Percentiles rank a stretch among this genome's conserved stretches.
These are phyloP conservation scores for Pythium apleroticum DNA, from an alignment of 352 stramenopile species.

Conservation along the genomic window DNA sequence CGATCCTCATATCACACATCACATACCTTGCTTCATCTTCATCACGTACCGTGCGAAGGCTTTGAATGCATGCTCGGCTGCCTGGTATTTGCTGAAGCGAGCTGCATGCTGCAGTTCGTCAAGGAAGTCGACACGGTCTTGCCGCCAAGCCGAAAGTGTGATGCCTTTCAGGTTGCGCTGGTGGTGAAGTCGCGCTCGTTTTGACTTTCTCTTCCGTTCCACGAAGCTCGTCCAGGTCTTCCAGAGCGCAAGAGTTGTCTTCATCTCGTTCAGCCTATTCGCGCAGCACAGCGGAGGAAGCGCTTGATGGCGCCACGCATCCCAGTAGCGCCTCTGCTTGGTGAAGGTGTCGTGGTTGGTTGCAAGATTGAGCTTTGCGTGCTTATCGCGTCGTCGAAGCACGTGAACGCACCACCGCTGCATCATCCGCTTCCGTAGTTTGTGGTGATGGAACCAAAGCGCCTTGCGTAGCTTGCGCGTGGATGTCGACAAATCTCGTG, in stretches of 20 bases:
- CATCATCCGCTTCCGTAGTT: constrained; percentile 21
- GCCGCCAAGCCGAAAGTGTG: constrained; percentile 6
- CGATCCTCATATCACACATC: background rate
- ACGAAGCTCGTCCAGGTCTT: constrained; percentile 18
- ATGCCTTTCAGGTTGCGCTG: background rate
- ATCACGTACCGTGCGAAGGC: background rate
- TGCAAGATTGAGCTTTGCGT: background rate
- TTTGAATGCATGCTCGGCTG: background rate
- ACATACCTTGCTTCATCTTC: constrained; percentile 25
- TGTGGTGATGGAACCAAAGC: constrained; percentile 29
- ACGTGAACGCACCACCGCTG: constrained; percentile 12
- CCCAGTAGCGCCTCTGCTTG: background rate
- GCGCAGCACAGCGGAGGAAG: background rate
- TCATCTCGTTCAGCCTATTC: constrained; percentile 18
- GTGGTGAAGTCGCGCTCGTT: constrained; percentile 4
- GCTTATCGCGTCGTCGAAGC: background rate
- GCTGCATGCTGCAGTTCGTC: constrained; percentile 6
- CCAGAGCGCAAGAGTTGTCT: constrained; percentile 12
- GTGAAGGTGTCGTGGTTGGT: background rate
- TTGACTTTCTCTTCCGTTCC: background rate
- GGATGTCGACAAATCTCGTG: constrained; percentile 19
- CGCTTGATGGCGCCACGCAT: constrained; percentile 12
- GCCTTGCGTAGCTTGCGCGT: constrained; percentile 24
- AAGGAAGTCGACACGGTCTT: constrained; percentile 11
- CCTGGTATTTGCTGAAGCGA: background rate